phyloP scores from a whole-genome alignment of 305 asterid genomes.

The Fraxinus ornus region DNA sequence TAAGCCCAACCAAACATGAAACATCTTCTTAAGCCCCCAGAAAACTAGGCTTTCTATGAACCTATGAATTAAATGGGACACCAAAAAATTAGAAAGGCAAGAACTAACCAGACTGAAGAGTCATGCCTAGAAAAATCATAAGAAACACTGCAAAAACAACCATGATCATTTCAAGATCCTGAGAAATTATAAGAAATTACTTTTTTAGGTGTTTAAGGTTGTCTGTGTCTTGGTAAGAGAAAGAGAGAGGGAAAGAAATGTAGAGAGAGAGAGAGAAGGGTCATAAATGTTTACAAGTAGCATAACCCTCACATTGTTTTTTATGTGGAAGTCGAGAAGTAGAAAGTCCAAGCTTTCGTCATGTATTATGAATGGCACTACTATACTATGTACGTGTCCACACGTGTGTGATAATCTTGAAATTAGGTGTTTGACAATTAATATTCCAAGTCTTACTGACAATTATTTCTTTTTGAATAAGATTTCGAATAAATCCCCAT shows the following conservation, averaged over 20 bases:
- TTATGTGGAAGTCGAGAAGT: no score
- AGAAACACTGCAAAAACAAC: constrained; percentile 15
- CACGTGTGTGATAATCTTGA: neutral
- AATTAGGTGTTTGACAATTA: neutral
- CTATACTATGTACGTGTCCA: neutral
- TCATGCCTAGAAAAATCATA: constrained; percentile 5
- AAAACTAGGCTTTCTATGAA: neutral
- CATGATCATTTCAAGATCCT: constrained; percentile 23
- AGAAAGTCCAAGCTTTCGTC: constrained; percentile 30
- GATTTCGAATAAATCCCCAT: no score
- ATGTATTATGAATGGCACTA: neutral
- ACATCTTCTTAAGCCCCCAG: neutral
- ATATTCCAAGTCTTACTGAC: neutral
- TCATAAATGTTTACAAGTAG: no score
- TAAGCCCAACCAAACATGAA: neutral
- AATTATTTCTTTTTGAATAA: neutral
- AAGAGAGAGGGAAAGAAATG: constrained; percentile 3
- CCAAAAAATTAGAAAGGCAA: neutral
- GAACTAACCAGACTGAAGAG: constrained; percentile 20
- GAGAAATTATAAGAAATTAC: constrained; percentile 13
- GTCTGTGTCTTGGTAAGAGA: neutral
- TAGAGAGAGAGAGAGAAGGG: no score
- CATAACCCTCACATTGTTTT: no score
- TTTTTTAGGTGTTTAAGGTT: neutral
- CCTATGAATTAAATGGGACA: neutral